Percentiles rank a stretch among this genome's conserved stretches.
These are phyloP conservation scores for Gaeumannomyces sp. DNA, from an alignment of 2,329 filamentous ascomycete species.

Conservation along the genomic window DNA sequence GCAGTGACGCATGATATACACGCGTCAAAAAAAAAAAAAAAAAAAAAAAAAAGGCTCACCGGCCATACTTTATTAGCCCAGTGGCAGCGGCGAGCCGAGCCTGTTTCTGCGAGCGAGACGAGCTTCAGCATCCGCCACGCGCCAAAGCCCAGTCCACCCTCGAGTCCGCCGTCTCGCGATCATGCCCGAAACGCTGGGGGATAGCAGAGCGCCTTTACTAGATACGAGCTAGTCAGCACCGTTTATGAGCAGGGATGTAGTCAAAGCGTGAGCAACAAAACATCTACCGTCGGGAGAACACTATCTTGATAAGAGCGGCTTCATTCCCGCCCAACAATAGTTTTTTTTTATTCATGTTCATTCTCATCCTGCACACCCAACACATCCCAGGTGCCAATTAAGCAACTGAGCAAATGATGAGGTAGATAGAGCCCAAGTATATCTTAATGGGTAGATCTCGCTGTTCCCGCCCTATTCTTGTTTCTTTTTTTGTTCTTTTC, in stretches of 20 bases:
- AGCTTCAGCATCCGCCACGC: no score
- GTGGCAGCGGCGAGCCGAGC: no score
- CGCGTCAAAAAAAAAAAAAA: no score
- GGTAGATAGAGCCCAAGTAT: not conserved
- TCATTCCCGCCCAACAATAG: not conserved
- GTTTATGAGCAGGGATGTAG: no score
- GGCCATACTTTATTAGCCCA: not conserved
- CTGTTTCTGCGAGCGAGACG: no score
- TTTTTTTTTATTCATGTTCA: not conserved
- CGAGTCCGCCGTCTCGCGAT: no score
- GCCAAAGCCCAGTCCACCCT: no score
- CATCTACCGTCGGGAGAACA: not conserved
- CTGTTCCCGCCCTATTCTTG: not conserved
- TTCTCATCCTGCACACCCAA: not conserved
- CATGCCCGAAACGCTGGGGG: no score
- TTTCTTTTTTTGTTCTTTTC: not conserved
- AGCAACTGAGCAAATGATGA: not conserved
- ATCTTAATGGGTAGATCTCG: not conserved
- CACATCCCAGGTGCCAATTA: not conserved
- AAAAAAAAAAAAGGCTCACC: slow-evolving; percentile 5
- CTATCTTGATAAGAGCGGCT: not conserved
- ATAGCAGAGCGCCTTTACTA: no score
- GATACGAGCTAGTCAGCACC: no score
- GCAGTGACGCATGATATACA: no score
- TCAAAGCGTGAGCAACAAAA: not conserved